Evolutionary conservation across 441 rosid genomes (phyloP).

Genomic region (Bocquillonia castaneifolia): DNA sequence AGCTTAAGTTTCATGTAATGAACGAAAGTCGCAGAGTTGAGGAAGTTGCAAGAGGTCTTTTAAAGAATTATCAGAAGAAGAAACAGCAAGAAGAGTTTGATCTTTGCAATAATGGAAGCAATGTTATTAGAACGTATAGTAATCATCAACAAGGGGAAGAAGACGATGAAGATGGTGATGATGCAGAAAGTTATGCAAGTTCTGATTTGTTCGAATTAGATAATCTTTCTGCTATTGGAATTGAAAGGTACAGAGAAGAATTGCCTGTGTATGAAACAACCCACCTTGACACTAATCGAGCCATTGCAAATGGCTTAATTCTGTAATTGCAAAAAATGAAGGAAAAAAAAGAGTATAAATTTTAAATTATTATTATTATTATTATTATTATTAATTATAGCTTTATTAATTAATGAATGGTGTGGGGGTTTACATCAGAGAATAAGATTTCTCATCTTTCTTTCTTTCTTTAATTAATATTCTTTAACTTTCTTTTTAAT

Average conservation of each 20-base stretch:
- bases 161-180: constrained; percentile 42
- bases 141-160: constrained; percentile 6
- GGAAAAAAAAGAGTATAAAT: not conserved
- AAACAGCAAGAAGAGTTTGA: constrained; percentile 30
- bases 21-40: constrained; percentile 57
- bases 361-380: not conserved
- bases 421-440: constrained; percentile 49
- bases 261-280: constrained; percentile 93
- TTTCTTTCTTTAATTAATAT: not conserved
- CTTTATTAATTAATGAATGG: constrained; percentile 30
- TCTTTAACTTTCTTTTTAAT: not conserved
- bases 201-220: constrained; percentile 91
- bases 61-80: constrained; percentile 55
- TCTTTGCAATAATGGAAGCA: constrained; percentile 13
- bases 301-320: constrained; percentile 58
- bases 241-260: constrained; percentile 68
- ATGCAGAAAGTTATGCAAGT: constrained; percentile 70
- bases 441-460: constrained; percentile 24
- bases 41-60: constrained; percentile 59
- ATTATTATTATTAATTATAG: constrained; percentile 9
- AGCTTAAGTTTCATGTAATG: constrained; percentile 36
- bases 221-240: constrained; percentile 63
- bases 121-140: not conserved
- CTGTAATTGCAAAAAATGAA: constrained; percentile 37
- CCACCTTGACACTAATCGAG: constrained; percentile 61